Base-by-base conservation (phyloP, 2,329 filamentous ascomycete genomes). In the Aspergillus versicolor region DNA sequence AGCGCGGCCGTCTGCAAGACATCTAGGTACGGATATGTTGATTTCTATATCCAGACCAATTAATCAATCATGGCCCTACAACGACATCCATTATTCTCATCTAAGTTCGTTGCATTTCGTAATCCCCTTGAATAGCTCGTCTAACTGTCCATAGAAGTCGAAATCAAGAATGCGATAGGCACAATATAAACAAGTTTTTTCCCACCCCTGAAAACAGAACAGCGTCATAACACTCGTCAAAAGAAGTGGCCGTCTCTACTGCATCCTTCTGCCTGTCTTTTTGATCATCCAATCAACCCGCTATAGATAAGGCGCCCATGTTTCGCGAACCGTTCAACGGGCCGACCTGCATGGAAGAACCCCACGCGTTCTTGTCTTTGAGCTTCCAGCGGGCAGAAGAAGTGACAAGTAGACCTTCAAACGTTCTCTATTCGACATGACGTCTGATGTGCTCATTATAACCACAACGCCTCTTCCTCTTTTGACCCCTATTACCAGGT, bases 221-320 rank as follows among this genome's bases (percentile, higher is more conserved):
- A 68, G 70, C 67, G 65, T 71, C 69, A 63, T 70, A 69, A 68
- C 65, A 67, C 62, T 65, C 66, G 65, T 67, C 66, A 64, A 63
- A 19, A 65, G 63, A 64, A 68, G 61, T 64, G 54, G 56, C 59
- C 60, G 60, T 60, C 49, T 65, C 61, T 67, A 67, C 67, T 69
- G 65, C 61, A 63, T 61, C 63, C 60, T 62, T 59, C 65, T 59
- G 55, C 65, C 59, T 64, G 61, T 56, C 30, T 48, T 58, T 30
- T 47, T 50, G 61, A 61, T 57, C 61, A 62, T 57, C 61, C 55
- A 52, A 59, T 54, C 57, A 53, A 57, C 54, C 53, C 52, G 53
- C 48, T 57, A 49, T 41, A 60, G 45, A 59, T 41, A 60, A n/a
- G 43, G 47, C 40, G 47, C 52, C 45, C 50, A 50, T 47, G 34